Base-by-base conservation (phyloP, 179 eudicot species). In the Beta lomatogona region DNA sequence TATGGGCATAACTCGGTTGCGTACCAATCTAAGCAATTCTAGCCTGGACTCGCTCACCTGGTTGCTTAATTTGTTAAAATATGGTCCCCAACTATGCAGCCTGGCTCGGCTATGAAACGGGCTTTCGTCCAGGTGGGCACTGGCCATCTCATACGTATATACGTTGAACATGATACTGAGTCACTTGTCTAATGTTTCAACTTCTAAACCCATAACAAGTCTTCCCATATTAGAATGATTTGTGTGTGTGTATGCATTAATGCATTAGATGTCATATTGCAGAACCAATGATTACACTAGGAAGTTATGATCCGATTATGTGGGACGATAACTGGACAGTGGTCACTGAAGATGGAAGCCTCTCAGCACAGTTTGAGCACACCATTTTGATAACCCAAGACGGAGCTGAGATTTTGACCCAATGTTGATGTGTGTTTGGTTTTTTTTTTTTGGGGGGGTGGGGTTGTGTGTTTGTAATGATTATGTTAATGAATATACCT, bases 291-390 rank as follows among this genome's bases (percentile, higher is more conserved):
- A 81, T 96, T 79, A 96, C 98, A 36, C 85, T 91, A 4, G 99
- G 97, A 50, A 94, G 96, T 87, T 89, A 82, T 83, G 84, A 91
- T 54, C 93, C 93, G 14, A 78, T 91, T 19, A 94, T 94, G 86
- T 96, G 99, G 99, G 93, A 96, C n/a, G 97, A 96, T 80, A 79
- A 92, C 63, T 96, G 99, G 99, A 96, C 98, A 0, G 94, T 96
- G 9, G 97, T 96, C n/a, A 96, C 99, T 0, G 91, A 90, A 85
- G 99, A 96, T 81, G 99, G 94, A 65, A 96, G 98, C 86, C 88
- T 94, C 28, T 94, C 98, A 0, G 98, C 99, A 59, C 99, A 96
- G 82, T 96, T 96, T 73, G 98, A 96, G 88, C 99, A 96, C 71
- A 96, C 99, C 64, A 73, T 96, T 83, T 82, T 94, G 71, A 94